Evolutionary conservation across 257 asterid species (phyloP).

Genomic region (Linaria vulgaris): DNA sequence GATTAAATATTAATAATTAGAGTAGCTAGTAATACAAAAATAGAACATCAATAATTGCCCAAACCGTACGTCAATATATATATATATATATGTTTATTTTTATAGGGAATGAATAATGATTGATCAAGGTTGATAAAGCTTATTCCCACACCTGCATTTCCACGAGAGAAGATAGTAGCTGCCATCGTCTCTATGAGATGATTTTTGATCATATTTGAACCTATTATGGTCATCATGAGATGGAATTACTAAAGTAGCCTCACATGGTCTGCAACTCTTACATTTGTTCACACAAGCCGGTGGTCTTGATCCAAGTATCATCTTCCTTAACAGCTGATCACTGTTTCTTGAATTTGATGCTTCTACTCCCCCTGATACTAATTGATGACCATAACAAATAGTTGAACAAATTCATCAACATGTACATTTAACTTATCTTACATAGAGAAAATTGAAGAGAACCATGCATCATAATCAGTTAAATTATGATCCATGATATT

Average conservation of each 20-base stretch:
- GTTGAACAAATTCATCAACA: too few relatives aligned
- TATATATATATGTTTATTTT: too few relatives aligned
- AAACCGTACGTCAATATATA: too few relatives aligned
- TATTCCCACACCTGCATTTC: constrained; percentile 74
- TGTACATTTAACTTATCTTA: too few relatives aligned
- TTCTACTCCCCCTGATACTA: constrained; percentile 30
- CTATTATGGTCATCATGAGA: constrained; percentile 33
- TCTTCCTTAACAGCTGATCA: constrained; percentile 43
- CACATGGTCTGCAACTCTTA: constrained; percentile 69
- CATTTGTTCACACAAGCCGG: constrained; percentile 68
- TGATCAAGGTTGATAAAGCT: constrained; percentile 51
- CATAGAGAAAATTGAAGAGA: too few relatives aligned
- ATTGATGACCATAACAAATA: not conserved
- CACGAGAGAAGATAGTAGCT: constrained; percentile 73
- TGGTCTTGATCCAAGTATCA: constrained; percentile 67
- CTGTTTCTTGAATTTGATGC: constrained; percentile 24
- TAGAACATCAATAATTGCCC: too few relatives aligned
- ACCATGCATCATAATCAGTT: too few relatives aligned
- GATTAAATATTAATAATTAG: too few relatives aligned
- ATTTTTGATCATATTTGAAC: not conserved
- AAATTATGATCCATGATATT: too few relatives aligned
- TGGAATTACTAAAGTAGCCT: constrained; percentile 62
- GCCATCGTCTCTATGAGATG: constrained; percentile 47
- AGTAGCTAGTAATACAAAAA: too few relatives aligned
- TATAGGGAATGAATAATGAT: too few relatives aligned